phyloP scores from a whole-genome alignment of 768 basidiomycete species.

The Termitomyces sp. region DNA sequence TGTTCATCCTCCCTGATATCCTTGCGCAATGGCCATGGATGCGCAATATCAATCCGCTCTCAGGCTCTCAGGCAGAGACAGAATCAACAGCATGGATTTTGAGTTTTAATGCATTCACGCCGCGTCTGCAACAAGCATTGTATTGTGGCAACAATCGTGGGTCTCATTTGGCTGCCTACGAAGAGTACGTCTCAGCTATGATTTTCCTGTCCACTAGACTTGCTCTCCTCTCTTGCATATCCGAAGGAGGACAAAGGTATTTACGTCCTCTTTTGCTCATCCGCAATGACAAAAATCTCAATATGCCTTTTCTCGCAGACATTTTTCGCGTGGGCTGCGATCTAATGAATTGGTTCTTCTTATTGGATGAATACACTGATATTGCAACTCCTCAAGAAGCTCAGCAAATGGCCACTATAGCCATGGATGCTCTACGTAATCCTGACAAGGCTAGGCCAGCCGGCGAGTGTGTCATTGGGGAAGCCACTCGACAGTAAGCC shows the following conservation, averaged over 20 bases:
- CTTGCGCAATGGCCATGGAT: not conserved
- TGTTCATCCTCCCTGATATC: not conserved
- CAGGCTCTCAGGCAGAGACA: not conserved
- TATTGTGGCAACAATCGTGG: not conserved
- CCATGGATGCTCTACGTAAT: not conserved
- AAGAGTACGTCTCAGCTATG: not conserved
- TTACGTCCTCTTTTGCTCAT: not conserved
- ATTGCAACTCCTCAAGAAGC: not conserved
- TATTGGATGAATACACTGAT: not conserved
- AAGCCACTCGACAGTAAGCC: not conserved
- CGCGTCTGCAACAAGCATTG: not conserved
- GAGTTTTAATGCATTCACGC: not conserved
- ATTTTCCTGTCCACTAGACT: not conserved
- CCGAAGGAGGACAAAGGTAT: not conserved
- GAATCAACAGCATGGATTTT: not conserved
- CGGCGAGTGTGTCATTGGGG: not conserved
- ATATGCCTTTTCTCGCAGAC: not conserved
- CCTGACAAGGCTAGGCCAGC: no score
- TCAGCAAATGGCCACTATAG: not conserved
- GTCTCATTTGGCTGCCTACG: no score
- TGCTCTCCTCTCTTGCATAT: not conserved
- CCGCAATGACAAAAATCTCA: not conserved
- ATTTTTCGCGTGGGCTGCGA: not conserved
- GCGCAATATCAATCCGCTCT: not conserved
- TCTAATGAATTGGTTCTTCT: not conserved